Evolutionary conservation across 257 asterid species (phyloP).

Genomic region (Cruciata laevipes): DNA sequence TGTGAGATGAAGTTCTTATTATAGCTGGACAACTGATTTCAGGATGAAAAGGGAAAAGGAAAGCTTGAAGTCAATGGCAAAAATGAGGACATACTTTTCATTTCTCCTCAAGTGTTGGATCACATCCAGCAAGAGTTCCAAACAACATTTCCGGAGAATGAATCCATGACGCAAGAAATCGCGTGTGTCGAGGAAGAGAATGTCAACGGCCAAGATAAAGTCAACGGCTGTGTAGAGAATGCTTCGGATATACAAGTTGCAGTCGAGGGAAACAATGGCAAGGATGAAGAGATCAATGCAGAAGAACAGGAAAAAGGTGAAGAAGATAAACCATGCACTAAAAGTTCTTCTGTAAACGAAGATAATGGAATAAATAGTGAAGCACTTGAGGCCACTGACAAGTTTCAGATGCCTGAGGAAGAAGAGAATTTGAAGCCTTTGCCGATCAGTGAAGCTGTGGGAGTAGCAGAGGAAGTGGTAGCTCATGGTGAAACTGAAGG

Average conservation of each 20-base stretch:
- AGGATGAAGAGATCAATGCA: not conserved
- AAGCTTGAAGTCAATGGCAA: conserved; percentile 16
- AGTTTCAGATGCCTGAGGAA: not conserved
- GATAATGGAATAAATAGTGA: conserved; percentile 6
- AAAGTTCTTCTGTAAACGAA: not conserved
- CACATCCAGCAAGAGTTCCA: conserved; percentile 1
- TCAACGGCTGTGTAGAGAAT: not conserved
- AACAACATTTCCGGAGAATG: not conserved
- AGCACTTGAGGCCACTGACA: conserved; percentile 5
- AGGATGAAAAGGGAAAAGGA: conserved; percentile 36
- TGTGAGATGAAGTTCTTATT: not conserved
- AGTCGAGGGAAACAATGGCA: not conserved
- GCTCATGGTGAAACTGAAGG: conserved; percentile 4
- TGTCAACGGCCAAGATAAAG: not conserved
- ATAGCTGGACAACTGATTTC: conserved; percentile 7
- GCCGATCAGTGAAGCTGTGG: not conserved
- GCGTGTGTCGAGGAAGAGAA: not conserved
- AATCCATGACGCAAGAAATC: not conserved
- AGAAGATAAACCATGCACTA: not conserved
- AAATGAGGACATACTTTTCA: conserved; percentile 1
- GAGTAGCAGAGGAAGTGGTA: conserved; percentile 1
- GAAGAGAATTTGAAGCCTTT: not conserved
- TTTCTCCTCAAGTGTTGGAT: not conserved
- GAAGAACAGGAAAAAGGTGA: conserved; percentile 1
- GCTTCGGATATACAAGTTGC: not conserved